Percentiles rank a stretch among this genome's conserved stretches.
These are phyloP conservation scores for Saccharomycopsis fibuligera DNA, from an alignment of 805 yeast genomes.

Conservation along the genomic window DNA sequence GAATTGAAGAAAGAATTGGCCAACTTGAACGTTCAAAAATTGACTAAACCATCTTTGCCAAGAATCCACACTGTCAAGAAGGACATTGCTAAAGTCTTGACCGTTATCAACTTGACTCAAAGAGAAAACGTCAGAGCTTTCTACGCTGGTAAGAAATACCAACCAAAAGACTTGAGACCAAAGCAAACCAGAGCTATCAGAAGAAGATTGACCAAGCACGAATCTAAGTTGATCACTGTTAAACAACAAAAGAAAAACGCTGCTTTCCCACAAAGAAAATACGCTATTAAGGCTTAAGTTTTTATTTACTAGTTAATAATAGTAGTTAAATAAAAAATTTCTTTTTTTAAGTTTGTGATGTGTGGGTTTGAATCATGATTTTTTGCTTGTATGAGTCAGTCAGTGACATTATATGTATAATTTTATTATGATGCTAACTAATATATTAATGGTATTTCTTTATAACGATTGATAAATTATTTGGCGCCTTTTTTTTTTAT, in stretches of 20 bases:
- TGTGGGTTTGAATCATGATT: slow-evolving; percentile 29
- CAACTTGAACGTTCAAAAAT: slow-evolving; percentile 90
- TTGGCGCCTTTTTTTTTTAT: too few species aligned
- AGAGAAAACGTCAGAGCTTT: slow-evolving; percentile 91
- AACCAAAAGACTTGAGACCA: slow-evolving; percentile 98
- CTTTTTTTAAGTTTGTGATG: slow-evolving; percentile 20
- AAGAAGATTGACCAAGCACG: slow-evolving; percentile 87
- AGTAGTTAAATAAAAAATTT: slow-evolving; percentile 4
- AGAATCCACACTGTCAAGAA: slow-evolving; percentile 96
- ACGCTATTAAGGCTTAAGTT: slow-evolving; percentile 93
- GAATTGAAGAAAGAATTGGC: slow-evolving; percentile 97
- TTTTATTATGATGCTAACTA: slow-evolving; percentile 10
- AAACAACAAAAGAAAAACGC: slow-evolving; percentile 87
- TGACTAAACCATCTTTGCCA: slow-evolving; percentile 89
- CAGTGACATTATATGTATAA: neutral
- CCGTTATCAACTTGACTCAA: slow-evolving; percentile 94
- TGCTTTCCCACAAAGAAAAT: slow-evolving; percentile 98
- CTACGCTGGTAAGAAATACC: slow-evolving; percentile 91
- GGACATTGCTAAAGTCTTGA: slow-evolving; percentile 96
- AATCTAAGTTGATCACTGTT: slow-evolving; percentile 74
- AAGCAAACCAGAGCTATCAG: slow-evolving; percentile 99
- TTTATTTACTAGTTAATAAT: too few species aligned
- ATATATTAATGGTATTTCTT: slow-evolving; percentile 1
- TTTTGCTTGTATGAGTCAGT: too few species aligned
- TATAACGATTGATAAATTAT: too few species aligned